Evolutionary conservation across 2,329 filamentous ascomycete genomes (phyloP).

Genomic region (Epichloe bromicola): DNA sequence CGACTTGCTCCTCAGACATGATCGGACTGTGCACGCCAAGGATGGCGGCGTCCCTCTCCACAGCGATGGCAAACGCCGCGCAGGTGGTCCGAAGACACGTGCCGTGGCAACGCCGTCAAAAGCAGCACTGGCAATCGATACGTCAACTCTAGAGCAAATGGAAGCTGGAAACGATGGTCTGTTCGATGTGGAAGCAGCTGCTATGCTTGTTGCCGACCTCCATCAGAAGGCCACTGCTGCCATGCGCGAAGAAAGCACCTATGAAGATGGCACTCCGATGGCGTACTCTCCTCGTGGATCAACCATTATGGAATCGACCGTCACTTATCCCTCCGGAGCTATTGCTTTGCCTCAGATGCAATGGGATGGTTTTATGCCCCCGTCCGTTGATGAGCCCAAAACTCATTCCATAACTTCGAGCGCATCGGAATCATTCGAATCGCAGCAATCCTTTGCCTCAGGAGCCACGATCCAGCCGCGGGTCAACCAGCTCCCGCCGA

Average conservation of each 20-base stretch:
- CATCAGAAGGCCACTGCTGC: slow-evolving; percentile 82
- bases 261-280: slow-evolving; percentile 46
- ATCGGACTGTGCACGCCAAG: slow-evolving; percentile 96
- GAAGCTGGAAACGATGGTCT: slow-evolving; percentile 81
- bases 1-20: slow-evolving; percentile 90
- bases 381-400: slow-evolving; percentile 57
- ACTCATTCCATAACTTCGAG: slow-evolving; percentile 60
- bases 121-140: slow-evolving; percentile 65
- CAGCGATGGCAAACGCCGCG: slow-evolving; percentile 83
- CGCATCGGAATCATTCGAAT: slow-evolving; percentile 53
- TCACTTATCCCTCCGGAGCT: slow-evolving; percentile 63
- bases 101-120: slow-evolving; percentile 56
- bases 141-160: slow-evolving; percentile 80
- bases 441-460: slow-evolving; percentile 49
- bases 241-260: slow-evolving; percentile 46
- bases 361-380: slow-evolving; percentile 80
- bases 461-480: slow-evolving; percentile 44
- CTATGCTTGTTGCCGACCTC: slow-evolving; percentile 96
- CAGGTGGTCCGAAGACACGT: slow-evolving; percentile 54
- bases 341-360: slow-evolving; percentile 77
- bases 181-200: slow-evolving; percentile 92
- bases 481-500: slow-evolving; percentile 50
- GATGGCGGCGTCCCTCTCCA: slow-evolving; percentile 89
- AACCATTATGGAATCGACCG: slow-evolving; percentile 63
- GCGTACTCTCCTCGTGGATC: slow-evolving; percentile 60